These are phyloP conservation scores for Starmerella bombicola DNA, from an alignment of 805 yeast species.

Conservation along the genomic window DNA sequence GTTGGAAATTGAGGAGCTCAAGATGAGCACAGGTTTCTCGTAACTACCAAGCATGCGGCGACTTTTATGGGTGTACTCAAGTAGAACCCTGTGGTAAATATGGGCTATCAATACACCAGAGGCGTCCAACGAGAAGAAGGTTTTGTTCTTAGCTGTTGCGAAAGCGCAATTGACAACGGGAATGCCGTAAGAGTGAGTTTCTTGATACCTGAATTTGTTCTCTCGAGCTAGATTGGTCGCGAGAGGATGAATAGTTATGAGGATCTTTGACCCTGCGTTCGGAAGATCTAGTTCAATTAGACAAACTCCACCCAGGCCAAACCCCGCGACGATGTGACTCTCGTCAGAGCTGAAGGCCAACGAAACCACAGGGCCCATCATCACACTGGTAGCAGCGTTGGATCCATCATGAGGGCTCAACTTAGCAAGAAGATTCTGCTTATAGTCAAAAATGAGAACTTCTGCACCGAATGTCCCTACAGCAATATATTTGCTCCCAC, in stretches of 20 bases:
- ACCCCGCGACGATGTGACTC: slow-evolving; percentile 56
- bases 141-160: slow-evolving; percentile 42
- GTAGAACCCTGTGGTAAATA: slow-evolving; percentile 45
- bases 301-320: slow-evolving; percentile 47
- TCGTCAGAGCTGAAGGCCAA: slow-evolving; percentile 58
- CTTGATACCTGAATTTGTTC: slow-evolving; percentile 20
- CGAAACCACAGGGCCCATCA: slow-evolving; percentile 40
- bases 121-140: slow-evolving; percentile 43
- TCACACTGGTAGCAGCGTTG: slow-evolving; percentile 22
- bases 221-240: slow-evolving; percentile 26
- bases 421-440: slow-evolving; percentile 43
- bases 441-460: slow-evolving; percentile 54
- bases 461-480: slow-evolving; percentile 63
- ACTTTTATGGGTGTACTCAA: slow-evolving; percentile 39
- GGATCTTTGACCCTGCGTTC: slow-evolving; percentile 1
- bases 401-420: slow-evolving; percentile 27
- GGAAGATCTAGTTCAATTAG: slow-evolving; percentile 48
- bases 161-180: slow-evolving; percentile 38
- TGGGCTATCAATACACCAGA: slow-evolving; percentile 52
- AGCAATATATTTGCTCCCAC: slow-evolving; percentile 25
- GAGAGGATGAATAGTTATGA: slow-evolving; percentile 13
- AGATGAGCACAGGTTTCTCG: background rate
- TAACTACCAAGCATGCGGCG: slow-evolving; percentile 43
- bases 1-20: slow-evolving; percentile 5
- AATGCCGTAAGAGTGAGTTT: slow-evolving; percentile 33